Base-by-base conservation (phyloP, 306 rosid species). In the Benincasa hispida region DNA sequence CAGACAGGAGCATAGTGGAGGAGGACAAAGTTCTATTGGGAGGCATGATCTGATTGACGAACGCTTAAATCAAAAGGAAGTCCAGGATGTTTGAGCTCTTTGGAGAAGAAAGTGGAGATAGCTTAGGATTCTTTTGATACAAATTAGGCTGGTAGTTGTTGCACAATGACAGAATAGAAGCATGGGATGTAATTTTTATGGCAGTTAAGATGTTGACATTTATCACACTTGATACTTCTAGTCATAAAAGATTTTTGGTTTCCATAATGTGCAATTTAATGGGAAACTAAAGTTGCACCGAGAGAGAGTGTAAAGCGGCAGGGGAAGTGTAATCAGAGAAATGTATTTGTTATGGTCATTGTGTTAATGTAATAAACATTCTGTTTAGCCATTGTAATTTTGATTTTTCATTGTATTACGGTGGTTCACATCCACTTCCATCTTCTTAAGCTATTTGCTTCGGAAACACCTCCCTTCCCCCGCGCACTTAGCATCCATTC, bases 41-140 rank as follows among this genome's bases (percentile, higher is more conserved):
- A 74, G 14, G 42, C 79, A 74, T 1, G 84, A 84, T 56, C 60
- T 85, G 13, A 79, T 80, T 9, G 81, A 35, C 11, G 84, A 80
- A 69, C 83, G 61, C 80, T 60, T 83, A 61, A 91, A 89, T 76
- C 87, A 74, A 80, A 82, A 84, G 82, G 87, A 86, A 82, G 78
- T 90, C 27, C 76, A 17, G 6, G 76, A 50, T 11, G 15, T 19
- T 30, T 72, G 24, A 72, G 60, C 76, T 32, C 27, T 72, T 50
- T 19, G 61, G 14, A 51, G 61, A 72, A 50, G 41, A 51, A 28
- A 50, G 11, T 72, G 61, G 61, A 18, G 47, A 50, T 51, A 19
- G 60, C 61, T 51, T 51, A 30, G 60, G 45, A 30, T 72, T 51
- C 76, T 32, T 72, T 72, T 17, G 8, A 28, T 28, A 72, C 60